Evolutionary conservation across 2,329 filamentous ascomycete species (phyloP), one percentile per base, ranked within the genome.

Genomic region (Didymella lethalis): DNA sequence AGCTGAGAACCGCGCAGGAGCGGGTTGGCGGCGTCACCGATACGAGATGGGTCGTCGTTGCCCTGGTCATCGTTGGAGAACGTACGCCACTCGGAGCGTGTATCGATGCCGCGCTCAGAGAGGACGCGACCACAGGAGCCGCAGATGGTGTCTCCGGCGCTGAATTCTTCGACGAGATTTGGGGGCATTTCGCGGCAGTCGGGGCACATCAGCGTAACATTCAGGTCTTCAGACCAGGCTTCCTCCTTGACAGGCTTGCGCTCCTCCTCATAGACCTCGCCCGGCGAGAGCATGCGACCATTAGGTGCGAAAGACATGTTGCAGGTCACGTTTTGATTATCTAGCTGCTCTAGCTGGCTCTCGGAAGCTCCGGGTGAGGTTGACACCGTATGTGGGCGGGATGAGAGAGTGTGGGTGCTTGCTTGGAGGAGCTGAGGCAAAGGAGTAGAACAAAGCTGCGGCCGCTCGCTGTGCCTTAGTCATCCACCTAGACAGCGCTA

Each of bases 21-120:
- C 53, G 92, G 90, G 74, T 98, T 97, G 61, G 90, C 89, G 6
- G 90, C 91, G 69, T 98, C 95, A 82, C 95, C 95, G 65, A 99
- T 94, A 92, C 95, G 95, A 59, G 93, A 97, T 4, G 96, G 95
- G 68, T 99, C 95, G 70, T 98, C 96, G 73, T 91, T 93, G 72
- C 92, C 92, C 77, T 97, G 92, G 76, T 99, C 96, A 74, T 99
- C 95, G 76, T 98, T 98, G 75, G 93, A 93, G 80, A 99, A 99
- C 0, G 95, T 99, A 75, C 95, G 92, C 95, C 95, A 99, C 81
- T 99, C 95, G 47, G 93, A 97, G 63, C 96, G 90, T 61, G 92
- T 96, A 75, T 99, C 96, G 73, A 99, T 93, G 75, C 95, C 93
- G 66, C 92, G 90, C 72, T 94, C 91, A 60, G 91, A 90, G 29